phyloP scores from a whole-genome alignment of 2,329 filamentous ascomycete species.

The Blumeriella jaapii region DNA sequence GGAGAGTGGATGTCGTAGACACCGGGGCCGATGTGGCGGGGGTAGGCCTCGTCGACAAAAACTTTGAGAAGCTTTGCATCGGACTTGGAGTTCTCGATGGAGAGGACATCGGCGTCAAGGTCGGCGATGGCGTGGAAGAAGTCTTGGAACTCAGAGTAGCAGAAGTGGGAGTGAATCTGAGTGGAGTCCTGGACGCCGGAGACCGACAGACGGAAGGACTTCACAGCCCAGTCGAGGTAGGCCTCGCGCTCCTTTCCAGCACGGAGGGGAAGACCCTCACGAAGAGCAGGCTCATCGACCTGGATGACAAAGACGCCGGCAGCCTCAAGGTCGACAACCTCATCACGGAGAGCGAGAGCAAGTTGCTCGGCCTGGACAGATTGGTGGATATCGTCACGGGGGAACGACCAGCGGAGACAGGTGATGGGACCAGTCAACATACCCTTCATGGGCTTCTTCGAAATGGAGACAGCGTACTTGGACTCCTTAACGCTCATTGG shows the following conservation, averaged over 20 bases:
- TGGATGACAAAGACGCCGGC: slow-evolving; percentile 97
- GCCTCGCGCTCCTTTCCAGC: slow-evolving; percentile 87
- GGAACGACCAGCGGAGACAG: slow-evolving; percentile 98
- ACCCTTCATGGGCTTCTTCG: slow-evolving; percentile 99
- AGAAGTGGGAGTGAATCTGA: slow-evolving; percentile 99
- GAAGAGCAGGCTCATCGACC: slow-evolving; percentile 96
- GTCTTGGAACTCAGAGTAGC: slow-evolving; percentile 99
- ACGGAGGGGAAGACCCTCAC: slow-evolving; percentile 97
- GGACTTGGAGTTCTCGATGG: slow-evolving; percentile 99
- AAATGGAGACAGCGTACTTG: slow-evolving; percentile 93
- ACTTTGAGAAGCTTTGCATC: slow-evolving; percentile 98
- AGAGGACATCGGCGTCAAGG: slow-evolving; percentile 94
- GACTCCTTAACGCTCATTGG: slow-evolving; percentile 99
- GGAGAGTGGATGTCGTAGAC: slow-evolving; percentile 99
- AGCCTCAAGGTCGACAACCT: slow-evolving; percentile 95
- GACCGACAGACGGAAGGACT: slow-evolving; percentile 94
- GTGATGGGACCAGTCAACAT: slow-evolving; percentile 99
- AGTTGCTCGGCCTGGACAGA: slow-evolving; percentile 98
- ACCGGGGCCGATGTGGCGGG: slow-evolving; percentile 95
- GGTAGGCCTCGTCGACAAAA: slow-evolving; percentile 95
- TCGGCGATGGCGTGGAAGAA: slow-evolving; percentile 99
- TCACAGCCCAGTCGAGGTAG: slow-evolving; percentile 94
- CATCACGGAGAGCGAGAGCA: slow-evolving; percentile 93
- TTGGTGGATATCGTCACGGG: slow-evolving; percentile 98
- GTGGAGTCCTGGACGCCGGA: slow-evolving; percentile 89